Conservation (phyloP, 441 rosid species). For the Pelargonium cotyledonis region DNA sequence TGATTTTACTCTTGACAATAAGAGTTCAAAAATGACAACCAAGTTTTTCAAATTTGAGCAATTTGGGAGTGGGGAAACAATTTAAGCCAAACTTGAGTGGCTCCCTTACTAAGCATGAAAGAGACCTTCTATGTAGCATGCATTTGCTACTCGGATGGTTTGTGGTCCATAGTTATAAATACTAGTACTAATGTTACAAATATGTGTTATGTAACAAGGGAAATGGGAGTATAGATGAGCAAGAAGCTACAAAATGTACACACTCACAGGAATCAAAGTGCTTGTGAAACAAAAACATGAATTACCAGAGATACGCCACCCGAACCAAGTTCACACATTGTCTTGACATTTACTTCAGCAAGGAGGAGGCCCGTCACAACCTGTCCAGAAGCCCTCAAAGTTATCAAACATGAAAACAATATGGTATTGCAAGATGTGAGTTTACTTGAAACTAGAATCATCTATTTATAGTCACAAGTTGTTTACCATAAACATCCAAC, state of each 20-base stretch:
- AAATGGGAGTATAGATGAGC: not conserved
- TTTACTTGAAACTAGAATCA: not conserved
- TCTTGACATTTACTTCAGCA: slow-evolving; percentile 87
- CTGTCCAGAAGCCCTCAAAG: slow-evolving; percentile 27
- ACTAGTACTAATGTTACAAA: not conserved
- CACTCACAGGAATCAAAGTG: too few relatives aligned
- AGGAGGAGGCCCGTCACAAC: slow-evolving; percentile 80
- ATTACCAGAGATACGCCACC: slow-evolving; percentile 86
- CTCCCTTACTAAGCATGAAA: too few relatives aligned
- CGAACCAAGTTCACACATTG: slow-evolving; percentile 89
- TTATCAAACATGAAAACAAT: not conserved
- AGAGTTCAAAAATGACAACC: too few relatives aligned
- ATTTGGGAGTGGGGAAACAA: too few relatives aligned
- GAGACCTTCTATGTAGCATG: too few relatives aligned
- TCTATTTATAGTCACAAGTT: not conserved
- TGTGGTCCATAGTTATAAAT: too few relatives aligned
- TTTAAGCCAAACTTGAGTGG: too few relatives aligned
- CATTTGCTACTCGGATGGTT: too few relatives aligned
- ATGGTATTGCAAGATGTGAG: too few relatives aligned
- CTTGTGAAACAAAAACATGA: not conserved
- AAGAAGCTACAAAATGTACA: not conserved
- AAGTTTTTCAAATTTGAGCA: too few relatives aligned
- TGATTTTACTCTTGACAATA: too few relatives aligned
- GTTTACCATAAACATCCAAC: slow-evolving; percentile 87
- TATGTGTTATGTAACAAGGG: not conserved